Evolutionary conservation across 371 early-diverging fungal genomes (phyloP).

Genomic region (Dichotomocladium elegans): DNA sequence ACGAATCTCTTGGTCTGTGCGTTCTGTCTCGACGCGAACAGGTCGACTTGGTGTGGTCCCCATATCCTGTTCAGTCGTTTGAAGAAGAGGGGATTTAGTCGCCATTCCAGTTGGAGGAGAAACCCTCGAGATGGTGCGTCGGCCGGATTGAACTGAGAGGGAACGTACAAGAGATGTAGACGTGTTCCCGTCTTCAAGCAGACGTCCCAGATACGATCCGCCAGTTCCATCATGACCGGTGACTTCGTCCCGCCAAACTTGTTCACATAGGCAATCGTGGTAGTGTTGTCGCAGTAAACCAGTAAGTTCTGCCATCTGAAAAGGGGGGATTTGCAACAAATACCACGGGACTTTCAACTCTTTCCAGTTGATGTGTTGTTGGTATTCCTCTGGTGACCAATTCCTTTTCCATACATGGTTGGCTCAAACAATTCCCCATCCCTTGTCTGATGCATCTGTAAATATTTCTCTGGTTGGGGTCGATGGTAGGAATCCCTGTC

Average conservation of each 20-base stretch:
- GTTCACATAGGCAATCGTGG: slow-evolving; percentile 1
- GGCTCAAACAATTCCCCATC: slow-evolving; percentile 19
- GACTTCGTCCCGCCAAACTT: background rate
- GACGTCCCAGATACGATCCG: background rate
- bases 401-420: slow-evolving; percentile 1
- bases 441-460: slow-evolving; percentile 20
- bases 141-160: background rate
- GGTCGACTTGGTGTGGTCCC: background rate
- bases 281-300: slow-evolving; percentile 1
- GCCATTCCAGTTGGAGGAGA: background rate
- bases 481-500: too few relatives aligned
- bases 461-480: slow-evolving; percentile 12
- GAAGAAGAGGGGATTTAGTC: background rate
- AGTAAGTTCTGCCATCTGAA: background rate
- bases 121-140: background rate
- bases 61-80: background rate
- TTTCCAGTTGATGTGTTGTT: background rate
- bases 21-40: background rate
- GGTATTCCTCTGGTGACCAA: slow-evolving; percentile 8
- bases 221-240: background rate
- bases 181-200: background rate
- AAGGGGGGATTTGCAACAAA: too few relatives aligned
- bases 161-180: background rate
- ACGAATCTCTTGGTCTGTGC: background rate
- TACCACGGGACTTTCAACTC: slow-evolving; percentile 6